Evolutionary conservation across 2,329 filamentous ascomycete genomes (phyloP), one percentile per base, ranked within the genome.

Genomic region (Cercospora beticola): DNA sequence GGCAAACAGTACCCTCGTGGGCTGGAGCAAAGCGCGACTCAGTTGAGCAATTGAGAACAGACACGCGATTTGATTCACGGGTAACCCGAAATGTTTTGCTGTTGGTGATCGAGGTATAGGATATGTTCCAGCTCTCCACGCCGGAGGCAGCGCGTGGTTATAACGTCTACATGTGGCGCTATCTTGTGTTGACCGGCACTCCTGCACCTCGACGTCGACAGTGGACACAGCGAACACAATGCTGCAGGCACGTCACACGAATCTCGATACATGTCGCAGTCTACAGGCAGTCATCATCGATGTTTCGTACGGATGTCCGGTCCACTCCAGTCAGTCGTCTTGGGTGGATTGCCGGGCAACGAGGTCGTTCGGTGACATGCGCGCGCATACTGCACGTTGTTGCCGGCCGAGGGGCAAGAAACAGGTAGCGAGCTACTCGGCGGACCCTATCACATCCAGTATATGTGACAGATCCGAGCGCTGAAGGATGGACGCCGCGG

Each of bases 101-200:
- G 56, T 31, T 59, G 28, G n/a, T 36, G 28, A 59, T 59, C 56
- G 56, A 36, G 4, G 56, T 59, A 59, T 59, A 36, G 56, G 56
- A 59, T 59, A 59, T 59, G 56, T 33, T 59, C 56, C 56, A 59
- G 30, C 31, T 59, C 56, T 36, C 28, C 31, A 36, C 56, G 56
- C n/a, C 56, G 56, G 56, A 59, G 56, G 56, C 28, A 36, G 56
- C 56, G 56, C 56, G 56, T 59, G 56, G 56, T 59, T 59, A 59
- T 59, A 59, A 59, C 56, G 56, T 59, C 26, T 18, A 36, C 56
- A 59, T 59, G 56, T 23, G 56, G 31, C 56, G 56, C 28, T 36
- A 23, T 18, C 28, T 33, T 23, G 56, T 36, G 16, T 31, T 59
- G 56, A 59, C 56, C 28, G 31, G 18, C 56, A 5, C 28, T 59